Percentiles rank a stretch among this genome's conserved stretches.
phyloP scores from a whole-genome alignment of 305 asterid genomes.

The Lippia alba region DNA sequence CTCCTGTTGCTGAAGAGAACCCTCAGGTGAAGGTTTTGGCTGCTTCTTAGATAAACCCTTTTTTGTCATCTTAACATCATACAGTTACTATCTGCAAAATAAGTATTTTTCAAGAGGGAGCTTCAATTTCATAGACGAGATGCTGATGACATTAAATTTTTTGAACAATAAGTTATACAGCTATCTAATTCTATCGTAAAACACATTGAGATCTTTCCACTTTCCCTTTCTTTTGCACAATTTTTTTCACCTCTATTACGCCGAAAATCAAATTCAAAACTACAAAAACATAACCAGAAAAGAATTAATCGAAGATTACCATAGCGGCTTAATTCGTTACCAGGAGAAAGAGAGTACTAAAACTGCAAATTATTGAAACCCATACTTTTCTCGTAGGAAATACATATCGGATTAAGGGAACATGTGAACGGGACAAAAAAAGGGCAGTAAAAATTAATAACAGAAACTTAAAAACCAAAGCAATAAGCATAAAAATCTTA shows the following conservation, averaged over 20 bases:
- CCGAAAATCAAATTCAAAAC: neutral
- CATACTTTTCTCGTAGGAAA: neutral
- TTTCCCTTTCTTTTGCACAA: neutral
- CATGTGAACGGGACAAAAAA: too few species aligned
- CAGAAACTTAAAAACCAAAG: too few species aligned
- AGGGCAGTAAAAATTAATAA: too few species aligned
- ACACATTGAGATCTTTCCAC: too few species aligned
- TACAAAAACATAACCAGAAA: too few species aligned
- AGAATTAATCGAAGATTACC: neutral
- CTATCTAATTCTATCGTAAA: neutral
- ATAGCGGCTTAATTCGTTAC: neutral
- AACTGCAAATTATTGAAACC: too few species aligned
- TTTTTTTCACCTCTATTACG: neutral
- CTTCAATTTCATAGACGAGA: neutral
- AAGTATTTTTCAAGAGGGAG: neutral
- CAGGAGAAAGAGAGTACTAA: neutral
- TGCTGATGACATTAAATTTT: neutral
- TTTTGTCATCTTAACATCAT: conserved; percentile 43
- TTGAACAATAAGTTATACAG: neutral
- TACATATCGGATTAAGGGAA: neutral
- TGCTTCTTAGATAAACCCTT: conserved; percentile 35
- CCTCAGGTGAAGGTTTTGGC: conserved; percentile 23
- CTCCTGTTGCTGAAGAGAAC: conserved; percentile 15
- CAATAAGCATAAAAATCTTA: too few species aligned
- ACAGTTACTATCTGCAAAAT: conserved; percentile 10